These are phyloP conservation scores for Chamaenerion angustifolium DNA, from an alignment of 345 rosid genomes.

Conservation along the genomic window DNA sequence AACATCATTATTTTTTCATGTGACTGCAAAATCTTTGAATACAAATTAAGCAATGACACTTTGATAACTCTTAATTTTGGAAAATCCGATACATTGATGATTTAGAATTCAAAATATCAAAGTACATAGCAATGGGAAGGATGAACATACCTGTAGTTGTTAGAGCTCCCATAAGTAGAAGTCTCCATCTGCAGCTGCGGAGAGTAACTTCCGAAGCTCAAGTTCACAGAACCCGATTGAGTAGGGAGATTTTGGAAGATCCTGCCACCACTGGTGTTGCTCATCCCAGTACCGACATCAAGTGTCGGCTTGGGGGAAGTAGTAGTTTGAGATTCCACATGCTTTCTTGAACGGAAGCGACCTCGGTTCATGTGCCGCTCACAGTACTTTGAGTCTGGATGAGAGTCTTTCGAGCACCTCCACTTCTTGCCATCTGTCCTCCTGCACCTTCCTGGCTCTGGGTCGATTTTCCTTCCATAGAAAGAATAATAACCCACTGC, in stretches of 20 bases:
- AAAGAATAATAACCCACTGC: slow-evolving; percentile 21
- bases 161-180: slow-evolving; percentile 9
- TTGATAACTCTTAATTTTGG: background rate
- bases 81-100: background rate
- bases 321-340: slow-evolving; percentile 33
- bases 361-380: slow-evolving; percentile 39
- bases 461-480: slow-evolving; percentile 57
- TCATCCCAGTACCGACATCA: slow-evolving; percentile 9
- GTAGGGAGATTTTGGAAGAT: slow-evolving; percentile 11
- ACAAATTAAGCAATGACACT: too few species aligned
- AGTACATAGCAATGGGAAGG: background rate
- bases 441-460: slow-evolving; percentile 72
- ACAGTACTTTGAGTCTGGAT: slow-evolving; percentile 45
- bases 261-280: slow-evolving; percentile 11
- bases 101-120: too few species aligned
- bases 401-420: slow-evolving; percentile 81
- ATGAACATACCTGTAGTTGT: slow-evolving; percentile 10
- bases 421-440: slow-evolving; percentile 86
- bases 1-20: too few species aligned
- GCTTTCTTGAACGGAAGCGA: slow-evolving; percentile 48
- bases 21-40: too few species aligned
- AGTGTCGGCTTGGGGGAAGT: slow-evolving; percentile 14
- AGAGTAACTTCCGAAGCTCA: slow-evolving; percentile 11
- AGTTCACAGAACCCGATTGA: slow-evolving; percentile 9
- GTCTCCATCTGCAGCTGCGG: slow-evolving; percentile 12